These are phyloP conservation scores for Sporothrix mexicana DNA, from an alignment of 2,329 filamentous ascomycete genomes.

Conservation along the genomic window DNA sequence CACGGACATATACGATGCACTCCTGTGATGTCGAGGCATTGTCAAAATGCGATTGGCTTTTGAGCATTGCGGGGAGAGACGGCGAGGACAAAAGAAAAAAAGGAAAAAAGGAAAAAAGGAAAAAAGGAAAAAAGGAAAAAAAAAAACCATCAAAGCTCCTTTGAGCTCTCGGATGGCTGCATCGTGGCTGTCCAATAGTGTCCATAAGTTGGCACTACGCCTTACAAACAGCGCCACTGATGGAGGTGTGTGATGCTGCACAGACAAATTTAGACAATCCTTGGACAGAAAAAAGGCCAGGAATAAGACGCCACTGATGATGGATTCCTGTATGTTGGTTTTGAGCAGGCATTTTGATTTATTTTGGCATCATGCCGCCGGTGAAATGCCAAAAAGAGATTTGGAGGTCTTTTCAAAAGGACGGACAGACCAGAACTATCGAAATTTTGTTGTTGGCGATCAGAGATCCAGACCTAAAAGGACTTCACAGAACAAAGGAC, in stretches of 20 bases:
- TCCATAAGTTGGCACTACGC: conserved; percentile 3
- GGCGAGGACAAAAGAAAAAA: not conserved
- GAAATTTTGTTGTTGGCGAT: not conserved
- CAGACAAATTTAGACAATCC: not conserved
- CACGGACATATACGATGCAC: not conserved
- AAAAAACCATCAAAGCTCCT: not conserved
- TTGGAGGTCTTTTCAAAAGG: not conserved
- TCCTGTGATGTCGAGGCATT: not conserved
- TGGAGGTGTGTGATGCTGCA: not conserved
- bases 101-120: not conserved
- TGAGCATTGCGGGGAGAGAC: not conserved
- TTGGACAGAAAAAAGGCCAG: no score
- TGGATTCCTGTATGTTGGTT: no score
- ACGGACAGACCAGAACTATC: not conserved
- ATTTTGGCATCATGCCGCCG: no score
- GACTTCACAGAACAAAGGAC: not conserved
- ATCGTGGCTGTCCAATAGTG: not conserved
- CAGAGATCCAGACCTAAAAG: not conserved
- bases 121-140: not conserved
- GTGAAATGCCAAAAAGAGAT: not conserved
- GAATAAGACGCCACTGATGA: no score
- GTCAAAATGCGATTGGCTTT: not conserved
- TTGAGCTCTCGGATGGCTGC: not conserved
- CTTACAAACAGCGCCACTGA: not conserved
- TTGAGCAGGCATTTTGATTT: no score